Evolutionary conservation across 2,329 filamentous ascomycete genomes (phyloP).

Genomic region (Talaromyces sp.): DNA sequence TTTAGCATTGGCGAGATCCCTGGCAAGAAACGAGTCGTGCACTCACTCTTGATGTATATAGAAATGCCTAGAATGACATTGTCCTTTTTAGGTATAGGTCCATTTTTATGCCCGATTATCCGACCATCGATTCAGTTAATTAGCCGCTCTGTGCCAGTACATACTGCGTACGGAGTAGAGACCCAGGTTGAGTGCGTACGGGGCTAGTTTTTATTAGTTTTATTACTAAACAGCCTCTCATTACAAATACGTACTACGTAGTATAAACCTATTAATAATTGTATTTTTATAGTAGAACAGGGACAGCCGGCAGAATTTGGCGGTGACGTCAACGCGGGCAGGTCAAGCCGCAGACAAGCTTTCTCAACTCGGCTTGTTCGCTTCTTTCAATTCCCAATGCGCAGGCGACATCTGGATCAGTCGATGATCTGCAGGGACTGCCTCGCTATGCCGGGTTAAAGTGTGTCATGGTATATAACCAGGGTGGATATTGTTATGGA

Average conservation of each 20-base stretch:
- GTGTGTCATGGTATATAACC: background rate
- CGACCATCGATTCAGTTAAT: too few relatives aligned
- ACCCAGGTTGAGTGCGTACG: too few relatives aligned
- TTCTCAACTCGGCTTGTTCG: background rate
- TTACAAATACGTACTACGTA: background rate
- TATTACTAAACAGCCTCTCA: background rate
- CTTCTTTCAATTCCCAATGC: background rate
- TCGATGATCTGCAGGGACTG: background rate
- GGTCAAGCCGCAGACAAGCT: constrained; percentile 4
- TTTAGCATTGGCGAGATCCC: too few relatives aligned
- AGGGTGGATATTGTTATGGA: background rate
- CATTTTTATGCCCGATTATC: too few relatives aligned
- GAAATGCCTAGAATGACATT: too few relatives aligned
- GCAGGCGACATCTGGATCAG: background rate
- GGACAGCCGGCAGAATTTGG: constrained; percentile 12
- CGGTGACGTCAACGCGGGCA: constrained; percentile 10
- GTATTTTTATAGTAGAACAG: background rate
- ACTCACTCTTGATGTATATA: too few relatives aligned
- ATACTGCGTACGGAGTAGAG: too few relatives aligned
- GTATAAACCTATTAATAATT: background rate
- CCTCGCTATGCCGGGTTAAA: background rate
- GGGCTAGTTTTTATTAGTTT: too few relatives aligned
- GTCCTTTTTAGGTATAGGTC: too few relatives aligned
- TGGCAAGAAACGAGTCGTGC: too few relatives aligned
- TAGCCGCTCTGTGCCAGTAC: too few relatives aligned